Percentiles rank a stretch among this genome's conserved stretches.
Evolutionary conservation across 352 stramenopile species (phyloP).

Genomic region (Pythium monospermum): DNA sequence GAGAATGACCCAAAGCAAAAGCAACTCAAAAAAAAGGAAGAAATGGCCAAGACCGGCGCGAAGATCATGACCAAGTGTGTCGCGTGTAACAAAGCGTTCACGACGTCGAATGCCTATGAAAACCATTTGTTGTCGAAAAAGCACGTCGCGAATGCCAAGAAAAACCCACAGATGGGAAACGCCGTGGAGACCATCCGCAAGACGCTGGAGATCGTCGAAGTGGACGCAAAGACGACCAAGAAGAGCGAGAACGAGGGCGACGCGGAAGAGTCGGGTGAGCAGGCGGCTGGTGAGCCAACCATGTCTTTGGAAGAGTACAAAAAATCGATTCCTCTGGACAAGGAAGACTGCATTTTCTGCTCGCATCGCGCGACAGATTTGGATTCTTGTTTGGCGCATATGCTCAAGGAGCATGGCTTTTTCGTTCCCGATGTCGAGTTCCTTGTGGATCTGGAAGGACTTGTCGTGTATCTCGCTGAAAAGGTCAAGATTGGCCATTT

Average conservation of each 20-base stretch:
- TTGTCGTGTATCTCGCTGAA: conserved; percentile 92
- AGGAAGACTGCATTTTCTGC: conserved; percentile 86
- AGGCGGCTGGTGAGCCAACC: conserved; percentile 37
- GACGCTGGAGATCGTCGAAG: conserved; percentile 41
- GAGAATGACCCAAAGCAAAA: conserved; percentile 71
- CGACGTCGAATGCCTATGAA: conserved; percentile 71
- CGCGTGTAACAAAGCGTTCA: conserved; percentile 83
- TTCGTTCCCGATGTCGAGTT: conserved; percentile 95
- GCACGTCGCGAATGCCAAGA: conserved; percentile 76
- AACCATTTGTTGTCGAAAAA: conserved; percentile 87
- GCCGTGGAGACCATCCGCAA: conserved; percentile 66
- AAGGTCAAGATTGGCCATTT: conserved; percentile 95
- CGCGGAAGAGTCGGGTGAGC: conserved; percentile 42
- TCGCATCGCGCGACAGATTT: conserved; percentile 51
- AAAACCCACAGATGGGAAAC: conserved; percentile 39
- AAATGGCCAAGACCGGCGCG: conserved; percentile 61
- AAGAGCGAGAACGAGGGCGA: conserved; percentile 13
- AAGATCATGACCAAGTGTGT: conserved; percentile 82
- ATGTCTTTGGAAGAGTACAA: conserved; percentile 74
- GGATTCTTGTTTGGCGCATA: conserved; percentile 80
- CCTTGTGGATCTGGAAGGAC: conserved; percentile 83
- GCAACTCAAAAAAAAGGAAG: conserved; percentile 55
- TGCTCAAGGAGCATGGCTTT: conserved; percentile 93
- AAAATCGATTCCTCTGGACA: conserved; percentile 62
- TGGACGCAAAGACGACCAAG: conserved; percentile 21